Evolutionary conservation across 2,329 filamentous ascomycete genomes (phyloP).

Genomic region (Penicillium sp.): DNA sequence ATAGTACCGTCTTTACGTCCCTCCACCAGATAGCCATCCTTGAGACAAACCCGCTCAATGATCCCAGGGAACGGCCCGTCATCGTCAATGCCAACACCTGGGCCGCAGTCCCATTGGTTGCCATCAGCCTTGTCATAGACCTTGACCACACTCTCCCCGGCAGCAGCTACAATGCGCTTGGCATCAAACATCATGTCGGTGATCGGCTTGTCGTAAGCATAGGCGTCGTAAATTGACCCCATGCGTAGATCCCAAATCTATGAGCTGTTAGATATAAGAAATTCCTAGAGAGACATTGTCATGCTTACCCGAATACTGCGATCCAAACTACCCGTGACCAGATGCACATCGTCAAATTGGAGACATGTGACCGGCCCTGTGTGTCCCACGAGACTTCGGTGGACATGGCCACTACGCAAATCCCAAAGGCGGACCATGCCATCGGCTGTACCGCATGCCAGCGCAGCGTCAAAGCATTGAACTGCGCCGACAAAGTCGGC

Average conservation of each 20-base stretch:
- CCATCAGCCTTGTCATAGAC: conserved; percentile 98
- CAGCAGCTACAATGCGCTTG: conserved; percentile 83
- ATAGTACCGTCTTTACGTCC: conserved; percentile 84
- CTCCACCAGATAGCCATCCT: conserved; percentile 91
- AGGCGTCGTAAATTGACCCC: conserved; percentile 92
- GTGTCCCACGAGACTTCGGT: conserved; percentile 90
- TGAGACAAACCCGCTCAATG: conserved; percentile 83
- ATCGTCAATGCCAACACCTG: conserved; percentile 66
- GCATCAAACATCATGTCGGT: conserved; percentile 97
- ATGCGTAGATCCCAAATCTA: conserved; percentile 99
- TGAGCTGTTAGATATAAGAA: conserved; percentile 21
- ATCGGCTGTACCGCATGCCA: conserved; percentile 94
- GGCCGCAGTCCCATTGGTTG: conserved; percentile 93
- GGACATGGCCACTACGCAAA: conserved; percentile 93
- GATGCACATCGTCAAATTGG: conserved; percentile 92
- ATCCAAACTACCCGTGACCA: conserved; percentile 90
- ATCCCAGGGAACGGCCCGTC: conserved; percentile 64
- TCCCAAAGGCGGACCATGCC: conserved; percentile 98
- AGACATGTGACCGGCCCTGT: conserved; percentile 91
- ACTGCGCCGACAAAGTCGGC: conserved; percentile 93
- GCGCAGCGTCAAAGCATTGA: conserved; percentile 92
- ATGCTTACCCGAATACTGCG: conserved; percentile 83
- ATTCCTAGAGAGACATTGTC: neutral
- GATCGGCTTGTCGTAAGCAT: conserved; percentile 87
- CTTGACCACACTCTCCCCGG: conserved; percentile 91